A percentile compares a stretch with the other conserved stretches of the same genome.
Evolutionary conservation across 345 rosid species (phyloP).

Genomic region (Cardamine occulta): DNA sequence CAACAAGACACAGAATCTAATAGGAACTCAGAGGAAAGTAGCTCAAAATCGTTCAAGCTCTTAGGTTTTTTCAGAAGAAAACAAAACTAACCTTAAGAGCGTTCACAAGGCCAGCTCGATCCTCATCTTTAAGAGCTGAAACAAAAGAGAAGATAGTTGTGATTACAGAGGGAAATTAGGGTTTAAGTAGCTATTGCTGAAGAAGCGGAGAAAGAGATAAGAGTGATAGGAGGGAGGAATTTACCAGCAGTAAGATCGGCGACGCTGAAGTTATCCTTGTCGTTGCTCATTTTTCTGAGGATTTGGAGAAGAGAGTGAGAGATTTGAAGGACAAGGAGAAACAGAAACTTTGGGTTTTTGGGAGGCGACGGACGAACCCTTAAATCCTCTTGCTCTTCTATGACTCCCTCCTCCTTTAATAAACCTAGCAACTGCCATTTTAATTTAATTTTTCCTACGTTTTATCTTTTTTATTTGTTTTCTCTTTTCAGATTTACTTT

Average conservation of each 20-base stretch:
- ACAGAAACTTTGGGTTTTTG: not conserved
- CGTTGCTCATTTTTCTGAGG: slow-evolving; percentile 56
- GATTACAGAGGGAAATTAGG: not conserved
- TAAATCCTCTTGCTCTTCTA: not conserved
- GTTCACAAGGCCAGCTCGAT: slow-evolving; percentile 66
- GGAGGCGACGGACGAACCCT: slow-evolving; percentile 22
- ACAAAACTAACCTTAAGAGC: slow-evolving; percentile 62
- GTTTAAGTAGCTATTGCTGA: not conserved
- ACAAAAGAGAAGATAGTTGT: not conserved
- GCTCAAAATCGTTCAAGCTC: not conserved
- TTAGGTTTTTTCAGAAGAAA: not conserved
- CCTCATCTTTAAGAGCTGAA: slow-evolving; percentile 60
- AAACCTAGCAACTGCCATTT: slow-evolving; percentile 10
- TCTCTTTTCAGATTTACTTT: not conserved
- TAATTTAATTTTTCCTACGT: not conserved
- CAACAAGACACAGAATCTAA: not conserved
- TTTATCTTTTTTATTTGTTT: not conserved
- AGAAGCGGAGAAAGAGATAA: not conserved
- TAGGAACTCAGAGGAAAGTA: not conserved
- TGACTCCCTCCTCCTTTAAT: not conserved
- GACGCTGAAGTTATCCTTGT: slow-evolving; percentile 65
- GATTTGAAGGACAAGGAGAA: not conserved
- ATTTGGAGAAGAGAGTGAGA: slow-evolving; percentile 1
- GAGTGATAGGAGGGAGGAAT: not conserved
- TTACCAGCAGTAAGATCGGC: slow-evolving; percentile 70